Evolutionary conservation across 2,329 filamentous ascomycete species (phyloP), one percentile per base, ranked within the genome.

Genomic region (Dactylella cylindrospora): DNA sequence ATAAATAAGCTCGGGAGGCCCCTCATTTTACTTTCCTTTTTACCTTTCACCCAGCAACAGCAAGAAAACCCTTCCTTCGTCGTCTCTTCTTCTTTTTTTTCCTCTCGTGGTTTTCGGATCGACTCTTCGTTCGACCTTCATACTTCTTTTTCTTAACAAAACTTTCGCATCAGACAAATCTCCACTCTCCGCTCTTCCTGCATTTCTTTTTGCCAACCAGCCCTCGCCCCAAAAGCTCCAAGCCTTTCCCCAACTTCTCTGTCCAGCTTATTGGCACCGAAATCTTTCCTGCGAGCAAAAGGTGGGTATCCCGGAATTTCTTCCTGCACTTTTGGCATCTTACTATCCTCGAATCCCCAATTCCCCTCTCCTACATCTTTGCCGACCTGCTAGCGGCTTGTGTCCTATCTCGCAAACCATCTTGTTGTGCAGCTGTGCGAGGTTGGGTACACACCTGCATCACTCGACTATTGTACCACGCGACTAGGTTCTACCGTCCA

Each of bases 1-100:
- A 40, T 55, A 57, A 57, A 57, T 57, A 57, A 57, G 54, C 46
- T 60, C n/a, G 15, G 23, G 43, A 15, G 33, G 45, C 36, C 53
- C 44, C 44, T 43, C 44, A 40, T 17, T 25, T 15, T 47, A 22
- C 26, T 20, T 25, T 23, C n/a, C 32, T 47, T 5, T 36, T 15
- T 7, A 19, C 22, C 6, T 29, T 26, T 35, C 43, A 31, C 44
- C 15, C 31, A n/a, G n/a, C n/a, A 15, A 13, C 9, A 17, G 33
- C 33, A 38, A 38, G 17, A 38, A 38, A 38, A 38, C 17, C 15
- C 33, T 38, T 38, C 15, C 33, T 5, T 13, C 32, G n/a, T 22
- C n/a, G 6, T 20, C 12, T 26, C 36, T 29, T 23, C 36, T 39
- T 44, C 36, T 45, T 20, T 10, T 22, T 25, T 45, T 32, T 8